These are phyloP conservation scores for Sporisorium exsertum DNA, from an alignment of 1,284 basidiomycete genomes.

Conservation along the genomic window DNA sequence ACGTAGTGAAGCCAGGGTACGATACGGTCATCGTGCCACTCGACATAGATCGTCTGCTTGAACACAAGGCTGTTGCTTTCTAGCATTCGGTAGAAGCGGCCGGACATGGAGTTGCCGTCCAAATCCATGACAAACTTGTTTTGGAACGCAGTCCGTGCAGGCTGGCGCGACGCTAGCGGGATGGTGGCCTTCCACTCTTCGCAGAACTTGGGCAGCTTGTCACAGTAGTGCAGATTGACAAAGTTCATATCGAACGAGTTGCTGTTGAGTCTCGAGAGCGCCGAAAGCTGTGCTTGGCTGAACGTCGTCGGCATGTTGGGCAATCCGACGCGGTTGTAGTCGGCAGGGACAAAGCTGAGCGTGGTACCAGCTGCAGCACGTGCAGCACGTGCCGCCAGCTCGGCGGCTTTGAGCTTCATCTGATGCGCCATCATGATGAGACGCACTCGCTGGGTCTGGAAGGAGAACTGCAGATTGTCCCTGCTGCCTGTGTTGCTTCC, in stretches of 20 bases:
- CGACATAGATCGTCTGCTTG: conserved; percentile 38
- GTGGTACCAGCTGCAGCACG: background rate
- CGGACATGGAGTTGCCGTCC: conserved; percentile 41
- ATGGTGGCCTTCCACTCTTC: conserved; percentile 15
- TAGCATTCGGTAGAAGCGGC: conserved; percentile 39
- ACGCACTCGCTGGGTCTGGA: conserved; percentile 21
- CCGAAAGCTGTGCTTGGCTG: conserved; percentile 4
- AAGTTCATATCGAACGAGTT: conserved; percentile 28
- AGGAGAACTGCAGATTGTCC: background rate
- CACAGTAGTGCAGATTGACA: conserved; percentile 15
- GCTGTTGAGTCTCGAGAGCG: conserved; percentile 17
- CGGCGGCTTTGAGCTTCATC: conserved; percentile 10
- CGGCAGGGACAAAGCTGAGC: conserved; percentile 1
- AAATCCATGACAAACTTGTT: conserved; percentile 38
- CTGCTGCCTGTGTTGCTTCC: conserved; percentile 26
- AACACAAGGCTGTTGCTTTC: conserved; percentile 47
- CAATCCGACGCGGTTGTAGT: conserved; percentile 6
- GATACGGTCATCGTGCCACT: conserved; percentile 41
- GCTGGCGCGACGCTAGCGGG: background rate
- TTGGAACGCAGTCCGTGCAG: conserved; percentile 11
- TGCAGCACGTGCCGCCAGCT: conserved; percentile 5
- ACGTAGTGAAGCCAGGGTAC: conserved; percentile 42
- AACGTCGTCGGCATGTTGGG: conserved; percentile 27
- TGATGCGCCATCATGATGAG: conserved; percentile 28
- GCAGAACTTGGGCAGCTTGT: conserved; percentile 14